Percentiles rank a stretch among this genome's conserved stretches.
Evolutionary conservation across 2,329 filamentous ascomycete species (phyloP).

Genomic region (Pseudogymnoascus sp.): DNA sequence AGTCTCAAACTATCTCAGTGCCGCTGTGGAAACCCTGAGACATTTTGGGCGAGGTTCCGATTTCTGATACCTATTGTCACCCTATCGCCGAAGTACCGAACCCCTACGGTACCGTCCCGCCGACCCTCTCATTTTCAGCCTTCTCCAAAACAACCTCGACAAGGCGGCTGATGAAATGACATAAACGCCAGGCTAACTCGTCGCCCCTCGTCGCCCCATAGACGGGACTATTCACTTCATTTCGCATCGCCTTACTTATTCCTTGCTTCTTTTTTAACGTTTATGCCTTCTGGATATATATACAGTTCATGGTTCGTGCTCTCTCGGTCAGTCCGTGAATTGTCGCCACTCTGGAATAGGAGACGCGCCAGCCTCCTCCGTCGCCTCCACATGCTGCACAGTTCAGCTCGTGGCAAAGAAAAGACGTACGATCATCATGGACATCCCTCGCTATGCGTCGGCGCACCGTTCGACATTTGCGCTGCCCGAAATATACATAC

Average conservation of each 20-base stretch:
- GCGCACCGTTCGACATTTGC: constrained; percentile 14
- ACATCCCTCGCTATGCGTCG: constrained; percentile 32
- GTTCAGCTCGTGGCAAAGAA: constrained; percentile 20
- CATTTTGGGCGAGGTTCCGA: background rate
- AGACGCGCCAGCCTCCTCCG: constrained; percentile 8
- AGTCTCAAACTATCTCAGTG: background rate
- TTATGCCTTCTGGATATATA: background rate
- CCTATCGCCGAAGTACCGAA: constrained; percentile 5
- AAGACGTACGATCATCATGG: constrained; percentile 30
- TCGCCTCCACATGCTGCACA: constrained; percentile 11
- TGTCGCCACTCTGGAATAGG: constrained; percentile 6
- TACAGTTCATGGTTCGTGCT: constrained; percentile 9
- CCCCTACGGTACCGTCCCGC: background rate
- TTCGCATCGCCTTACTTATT: constrained; percentile 17
- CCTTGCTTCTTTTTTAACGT: constrained; percentile 12
- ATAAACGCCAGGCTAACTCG: background rate
- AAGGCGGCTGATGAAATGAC: background rate
- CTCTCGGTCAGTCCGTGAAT: constrained; percentile 17
- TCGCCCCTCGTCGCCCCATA: constrained; percentile 4
- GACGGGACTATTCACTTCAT: constrained; percentile 6
- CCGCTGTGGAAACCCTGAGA: background rate
- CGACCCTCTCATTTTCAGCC: constrained; percentile 6
- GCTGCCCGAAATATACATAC: constrained; percentile 35
- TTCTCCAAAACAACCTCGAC: constrained; percentile 1
- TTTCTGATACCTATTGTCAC: background rate